These are phyloP conservation scores for Solanum hybrid DNA, from an alignment of 305 asterid species.

Conservation along the genomic window DNA sequence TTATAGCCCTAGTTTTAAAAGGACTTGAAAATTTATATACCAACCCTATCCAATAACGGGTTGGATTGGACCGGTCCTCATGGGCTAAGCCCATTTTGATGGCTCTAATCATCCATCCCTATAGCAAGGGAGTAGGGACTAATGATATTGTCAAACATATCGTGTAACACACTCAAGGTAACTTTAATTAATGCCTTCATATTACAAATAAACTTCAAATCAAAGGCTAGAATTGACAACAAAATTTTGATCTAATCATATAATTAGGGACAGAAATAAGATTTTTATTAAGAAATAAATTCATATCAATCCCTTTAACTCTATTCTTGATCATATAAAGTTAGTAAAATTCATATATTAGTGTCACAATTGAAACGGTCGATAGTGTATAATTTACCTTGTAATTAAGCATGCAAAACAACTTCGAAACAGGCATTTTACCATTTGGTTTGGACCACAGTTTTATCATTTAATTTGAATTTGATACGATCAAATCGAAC, in stretches of 20 bases:
- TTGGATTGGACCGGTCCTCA: no score
- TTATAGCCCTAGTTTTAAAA: no score
- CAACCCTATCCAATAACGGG: no score
- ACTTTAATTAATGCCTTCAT: not conserved
- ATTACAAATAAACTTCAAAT: not conserved
- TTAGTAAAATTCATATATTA: no score
- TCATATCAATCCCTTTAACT: no score
- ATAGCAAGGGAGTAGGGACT: not conserved
- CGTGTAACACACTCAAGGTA: not conserved
- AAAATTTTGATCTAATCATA: not conserved
- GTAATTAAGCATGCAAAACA: not conserved
- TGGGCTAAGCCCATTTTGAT: no score
- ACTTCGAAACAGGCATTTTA: not conserved
- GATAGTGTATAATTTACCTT: no score
- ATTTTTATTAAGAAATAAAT: no score
- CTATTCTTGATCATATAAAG: no score
- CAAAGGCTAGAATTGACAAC: not conserved
- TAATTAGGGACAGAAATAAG: not conserved
- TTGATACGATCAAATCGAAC: not conserved
- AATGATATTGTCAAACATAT: not conserved
- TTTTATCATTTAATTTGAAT: not conserved
- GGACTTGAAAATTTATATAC: no score
- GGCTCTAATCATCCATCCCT: no score
- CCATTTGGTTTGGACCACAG: not conserved
- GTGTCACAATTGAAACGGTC: not conserved